Evolutionary conservation across 192 early-diverging fungal species (phyloP), one percentile per base, ranked within the genome.

Genomic region (Coemansia erecta): DNA sequence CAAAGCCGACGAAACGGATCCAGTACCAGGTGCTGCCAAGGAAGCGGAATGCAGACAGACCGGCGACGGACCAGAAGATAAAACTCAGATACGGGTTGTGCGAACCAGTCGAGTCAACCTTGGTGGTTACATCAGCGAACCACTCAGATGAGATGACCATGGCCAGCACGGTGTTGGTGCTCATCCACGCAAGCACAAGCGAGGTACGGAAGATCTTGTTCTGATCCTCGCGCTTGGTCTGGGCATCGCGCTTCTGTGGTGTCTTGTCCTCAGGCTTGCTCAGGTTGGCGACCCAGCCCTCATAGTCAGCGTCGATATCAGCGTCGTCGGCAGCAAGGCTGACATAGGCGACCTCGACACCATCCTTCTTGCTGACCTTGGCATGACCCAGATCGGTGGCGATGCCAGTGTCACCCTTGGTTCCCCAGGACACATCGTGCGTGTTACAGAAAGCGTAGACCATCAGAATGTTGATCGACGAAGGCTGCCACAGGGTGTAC

Each of bases 361-460:
- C 87, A 47, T 85, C 86, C 68, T 85, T 83, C 47, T 89, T 86
- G 41, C 80, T 75, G 35, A 83, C 72, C 61, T 90, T 94, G 54
- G 89, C 94, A 15, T 84, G 82, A 43, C 91, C 93, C 13, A 94
- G 85, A 60, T 90, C 90, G 47, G 81, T 84, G 37, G 67, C 56
- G 13, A 82, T 64, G 42, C 62, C 74, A 43, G 85, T 93, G 68
- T 93, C 92, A 67, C 94, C 92, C 74, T 97, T 97, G 37, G 94
- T 97, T 53, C 94, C 95, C 95, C 94, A 98, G 1, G 90, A 90
- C 55, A 96, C 91, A 66, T 95, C 94, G 82, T 95, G 93, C 0
- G 92, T 88, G 85, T 96, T 96, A 64, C 90, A 92, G 82, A 94
- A 95, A 3, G 94, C 90, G 48, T 94, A 95, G 21, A 95, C 87